phyloP scores from a whole-genome alignment of 176 grass and related monocot genomes.

The Lolium perenne region DNA sequence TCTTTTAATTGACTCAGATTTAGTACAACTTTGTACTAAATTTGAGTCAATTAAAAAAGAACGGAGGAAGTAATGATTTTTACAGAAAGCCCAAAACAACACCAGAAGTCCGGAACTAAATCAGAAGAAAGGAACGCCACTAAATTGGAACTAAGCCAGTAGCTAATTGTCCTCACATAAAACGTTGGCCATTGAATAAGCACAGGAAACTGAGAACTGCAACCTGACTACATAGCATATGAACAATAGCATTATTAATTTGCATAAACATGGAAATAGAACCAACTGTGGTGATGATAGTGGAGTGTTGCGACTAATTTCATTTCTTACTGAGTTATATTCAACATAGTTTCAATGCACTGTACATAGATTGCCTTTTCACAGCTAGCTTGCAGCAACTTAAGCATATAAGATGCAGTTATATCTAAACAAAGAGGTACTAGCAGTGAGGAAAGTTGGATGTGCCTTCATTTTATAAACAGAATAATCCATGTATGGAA shows the following conservation, averaged over 20 bases:
- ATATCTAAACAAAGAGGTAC: not conserved
- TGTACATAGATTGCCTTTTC: constrained; percentile 10
- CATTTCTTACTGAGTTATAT: not conserved
- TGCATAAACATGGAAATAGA: not conserved
- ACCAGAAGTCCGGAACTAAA: not conserved
- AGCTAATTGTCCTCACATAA: not conserved
- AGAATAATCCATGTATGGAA: not conserved
- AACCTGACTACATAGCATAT: not conserved
- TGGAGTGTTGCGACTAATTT: not conserved
- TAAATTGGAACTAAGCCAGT: not conserved
- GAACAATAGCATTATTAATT: not conserved
- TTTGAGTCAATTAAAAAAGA: no score
- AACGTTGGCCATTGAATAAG: constrained; percentile 3
- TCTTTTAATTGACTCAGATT: no score
- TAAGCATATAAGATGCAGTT: not conserved
- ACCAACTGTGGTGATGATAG: not conserved
- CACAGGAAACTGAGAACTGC: not conserved
- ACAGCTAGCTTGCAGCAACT: constrained; percentile 1
- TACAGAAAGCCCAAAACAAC: constrained; percentile 29
- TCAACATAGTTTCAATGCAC: constrained; percentile 16
- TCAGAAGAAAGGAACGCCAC: not conserved
- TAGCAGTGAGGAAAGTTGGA: not conserved
- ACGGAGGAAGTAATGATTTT: not conserved
- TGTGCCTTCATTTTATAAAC: constrained; percentile 1
- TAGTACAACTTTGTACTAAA: no score